These are phyloP conservation scores for Backusella mclennaniae DNA, from an alignment of 192 early-diverging fungal species.

Conservation along the genomic window DNA sequence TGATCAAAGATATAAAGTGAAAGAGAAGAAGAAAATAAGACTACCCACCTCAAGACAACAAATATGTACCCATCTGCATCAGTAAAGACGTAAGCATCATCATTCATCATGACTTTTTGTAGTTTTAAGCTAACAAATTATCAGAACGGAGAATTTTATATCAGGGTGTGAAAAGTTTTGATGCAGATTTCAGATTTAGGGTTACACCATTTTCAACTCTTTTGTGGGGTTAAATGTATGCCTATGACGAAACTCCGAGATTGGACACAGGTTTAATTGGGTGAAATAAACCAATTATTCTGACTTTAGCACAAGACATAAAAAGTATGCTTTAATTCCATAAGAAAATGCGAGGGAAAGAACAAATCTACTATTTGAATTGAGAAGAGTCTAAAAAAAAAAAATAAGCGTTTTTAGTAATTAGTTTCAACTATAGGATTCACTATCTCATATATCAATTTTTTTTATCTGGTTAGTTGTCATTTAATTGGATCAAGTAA, in stretches of 20 bases:
- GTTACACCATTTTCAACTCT: background rate
- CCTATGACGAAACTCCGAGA: background rate
- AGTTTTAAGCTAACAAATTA: background rate
- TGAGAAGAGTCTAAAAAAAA: background rate
- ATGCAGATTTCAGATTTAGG: background rate
- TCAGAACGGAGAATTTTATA: slow-evolving; percentile 2
- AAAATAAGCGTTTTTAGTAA: background rate
- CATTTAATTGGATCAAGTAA: too few species aligned
- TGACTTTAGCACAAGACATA: background rate
- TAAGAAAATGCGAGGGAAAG: background rate
- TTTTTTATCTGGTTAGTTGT: too few species aligned
- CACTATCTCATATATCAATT: too few species aligned
- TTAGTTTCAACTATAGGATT: too few species aligned
- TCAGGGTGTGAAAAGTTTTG: background rate
- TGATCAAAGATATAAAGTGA: background rate
- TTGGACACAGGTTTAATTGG: background rate
- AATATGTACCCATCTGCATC: background rate
- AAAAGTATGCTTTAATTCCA: background rate
- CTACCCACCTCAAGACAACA: background rate
- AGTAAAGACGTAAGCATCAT: background rate
- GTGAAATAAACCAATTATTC: background rate
- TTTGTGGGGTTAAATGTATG: background rate
- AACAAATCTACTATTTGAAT: background rate
- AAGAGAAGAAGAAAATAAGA: background rate
- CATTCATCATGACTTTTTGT: background rate